Conservation (phyloP, 2,329 filamentous ascomycete genomes). For the Colletotrichum godetiae region DNA sequence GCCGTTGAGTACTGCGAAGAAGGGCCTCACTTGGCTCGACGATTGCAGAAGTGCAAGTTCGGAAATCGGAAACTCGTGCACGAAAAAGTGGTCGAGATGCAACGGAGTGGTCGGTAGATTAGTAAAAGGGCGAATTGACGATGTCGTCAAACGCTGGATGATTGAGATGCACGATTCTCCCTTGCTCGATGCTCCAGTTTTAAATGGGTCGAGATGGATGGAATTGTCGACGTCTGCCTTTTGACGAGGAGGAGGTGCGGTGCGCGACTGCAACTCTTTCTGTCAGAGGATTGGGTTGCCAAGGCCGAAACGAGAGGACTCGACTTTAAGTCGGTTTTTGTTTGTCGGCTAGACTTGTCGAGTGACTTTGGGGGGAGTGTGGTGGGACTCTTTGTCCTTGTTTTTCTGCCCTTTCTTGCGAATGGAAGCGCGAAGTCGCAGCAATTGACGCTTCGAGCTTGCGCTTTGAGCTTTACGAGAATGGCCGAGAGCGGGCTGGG, state of each 20-base stretch:
- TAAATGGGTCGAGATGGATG: constrained; percentile 23
- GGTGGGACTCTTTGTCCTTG: constrained; percentile 28
- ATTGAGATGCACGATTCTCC: constrained; percentile 34
- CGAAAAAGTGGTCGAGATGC: background rate
- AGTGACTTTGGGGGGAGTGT: background rate
- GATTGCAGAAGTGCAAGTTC: background rate
- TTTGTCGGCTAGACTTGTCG: constrained; percentile 2
- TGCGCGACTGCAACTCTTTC: constrained; percentile 5
- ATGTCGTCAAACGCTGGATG: constrained; percentile 21
- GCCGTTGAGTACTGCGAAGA: constrained; percentile 14
- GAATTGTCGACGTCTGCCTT: constrained; percentile 19
- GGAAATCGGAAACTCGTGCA: background rate
- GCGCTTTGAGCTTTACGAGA: constrained; percentile 34
- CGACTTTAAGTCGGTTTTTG: background rate
- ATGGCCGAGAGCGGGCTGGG: constrained; percentile 34
- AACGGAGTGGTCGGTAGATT: background rate
- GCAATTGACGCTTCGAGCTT: constrained; percentile 21
- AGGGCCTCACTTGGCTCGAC: constrained; percentile 1
- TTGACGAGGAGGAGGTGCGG: background rate
- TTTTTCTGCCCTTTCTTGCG: background rate
- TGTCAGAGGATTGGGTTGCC: constrained; percentile 11
- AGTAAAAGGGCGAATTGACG: constrained; percentile 15
- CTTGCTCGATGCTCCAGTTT: constrained; percentile 33
- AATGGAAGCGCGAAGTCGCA: background rate
- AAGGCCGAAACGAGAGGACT: constrained; percentile 9